Conservation (phyloP, 2,329 filamentous ascomycete species). For the Colletotrichum sp. region DNA sequence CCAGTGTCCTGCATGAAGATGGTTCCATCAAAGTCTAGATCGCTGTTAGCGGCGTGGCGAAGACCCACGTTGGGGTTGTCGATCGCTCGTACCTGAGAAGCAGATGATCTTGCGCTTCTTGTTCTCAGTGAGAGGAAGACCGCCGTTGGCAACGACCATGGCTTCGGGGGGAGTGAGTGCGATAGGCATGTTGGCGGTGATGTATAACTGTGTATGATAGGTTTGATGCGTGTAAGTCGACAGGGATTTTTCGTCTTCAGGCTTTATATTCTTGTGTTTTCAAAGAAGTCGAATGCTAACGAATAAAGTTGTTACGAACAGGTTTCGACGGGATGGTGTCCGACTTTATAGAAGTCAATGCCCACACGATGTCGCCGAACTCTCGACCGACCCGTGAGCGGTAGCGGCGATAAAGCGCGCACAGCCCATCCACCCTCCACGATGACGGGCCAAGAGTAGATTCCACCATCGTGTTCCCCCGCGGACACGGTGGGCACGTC, state of each 20-base stretch:
- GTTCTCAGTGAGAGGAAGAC: conserved; percentile 27
- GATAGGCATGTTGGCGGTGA: conserved; percentile 39
- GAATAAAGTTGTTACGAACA: conserved; percentile 1
- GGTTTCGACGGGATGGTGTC: conserved; percentile 7
- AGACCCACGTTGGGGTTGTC: background rate
- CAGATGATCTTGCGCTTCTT: conserved; percentile 63
- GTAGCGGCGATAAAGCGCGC: conserved; percentile 1
- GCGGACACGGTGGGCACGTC: conserved; percentile 1
- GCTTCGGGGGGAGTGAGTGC: conserved; percentile 37
- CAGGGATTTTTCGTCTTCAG: background rate
- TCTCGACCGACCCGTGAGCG: conserved; percentile 12
- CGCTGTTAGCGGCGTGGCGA: conserved; percentile 15
- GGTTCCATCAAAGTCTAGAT: conserved; percentile 71
- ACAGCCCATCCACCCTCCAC: conserved; percentile 5
- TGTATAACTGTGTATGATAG: background rate
- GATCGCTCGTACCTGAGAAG: conserved; percentile 54
- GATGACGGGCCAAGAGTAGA: conserved; percentile 2
- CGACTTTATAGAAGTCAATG: conserved; percentile 20
- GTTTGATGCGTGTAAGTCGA: background rate
- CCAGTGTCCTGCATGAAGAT: conserved; percentile 77
- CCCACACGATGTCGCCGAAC: conserved; percentile 3
- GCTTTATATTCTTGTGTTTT: background rate
- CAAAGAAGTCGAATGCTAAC: background rate
- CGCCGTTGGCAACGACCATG: conserved; percentile 29
- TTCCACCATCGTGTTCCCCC: background rate